Evolutionary conservation across 2,329 filamentous ascomycete species (phyloP).

Genomic region (Penicillium thymicola): DNA sequence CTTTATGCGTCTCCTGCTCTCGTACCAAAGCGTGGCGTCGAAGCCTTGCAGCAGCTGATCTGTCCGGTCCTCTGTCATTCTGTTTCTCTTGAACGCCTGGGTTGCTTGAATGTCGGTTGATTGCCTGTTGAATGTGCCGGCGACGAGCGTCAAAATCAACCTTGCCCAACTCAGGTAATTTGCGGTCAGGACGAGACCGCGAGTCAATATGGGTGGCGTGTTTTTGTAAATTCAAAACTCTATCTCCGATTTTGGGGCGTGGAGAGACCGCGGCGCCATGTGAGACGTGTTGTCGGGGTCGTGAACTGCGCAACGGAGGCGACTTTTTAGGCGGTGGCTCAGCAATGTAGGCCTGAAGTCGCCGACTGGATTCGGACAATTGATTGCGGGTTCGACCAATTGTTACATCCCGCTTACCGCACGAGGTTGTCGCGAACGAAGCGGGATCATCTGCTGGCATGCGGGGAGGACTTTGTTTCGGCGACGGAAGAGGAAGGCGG

Average conservation of each 20-base stretch:
- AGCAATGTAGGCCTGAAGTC: slow-evolving; percentile 71
- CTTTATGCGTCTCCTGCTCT: slow-evolving; percentile 47
- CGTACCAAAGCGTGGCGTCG: slow-evolving; percentile 40
- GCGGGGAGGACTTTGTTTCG: slow-evolving; percentile 28
- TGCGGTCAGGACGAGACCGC: slow-evolving; percentile 39
- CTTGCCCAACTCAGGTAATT: slow-evolving; percentile 63
- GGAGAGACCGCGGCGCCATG: slow-evolving; percentile 69
- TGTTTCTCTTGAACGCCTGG: slow-evolving; percentile 71
- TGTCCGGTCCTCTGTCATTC: slow-evolving; percentile 49
- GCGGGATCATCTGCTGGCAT: slow-evolving; percentile 26
- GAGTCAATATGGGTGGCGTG: slow-evolving; percentile 33
- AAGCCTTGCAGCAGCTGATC: slow-evolving; percentile 54
- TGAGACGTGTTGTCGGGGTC: slow-evolving; percentile 75
- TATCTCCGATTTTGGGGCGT: slow-evolving; percentile 62
- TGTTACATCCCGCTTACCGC: slow-evolving; percentile 34
- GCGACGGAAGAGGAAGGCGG: slow-evolving; percentile 41
- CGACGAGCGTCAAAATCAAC: slow-evolving; percentile 82
- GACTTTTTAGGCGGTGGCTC: slow-evolving; percentile 69
- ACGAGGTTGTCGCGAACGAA: slow-evolving; percentile 33
- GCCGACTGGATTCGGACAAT: slow-evolving; percentile 51
- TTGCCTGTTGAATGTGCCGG: slow-evolving; percentile 78
- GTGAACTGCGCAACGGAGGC: slow-evolving; percentile 74
- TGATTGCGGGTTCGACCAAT: slow-evolving; percentile 35
- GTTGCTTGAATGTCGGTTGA: slow-evolving; percentile 50
- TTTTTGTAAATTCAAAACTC: slow-evolving; percentile 46